A percentile compares a stretch with the other conserved stretches of the same genome.
Conservation (phyloP, 192 early-diverging fungal genomes). For the Rhizophagus sp. region DNA sequence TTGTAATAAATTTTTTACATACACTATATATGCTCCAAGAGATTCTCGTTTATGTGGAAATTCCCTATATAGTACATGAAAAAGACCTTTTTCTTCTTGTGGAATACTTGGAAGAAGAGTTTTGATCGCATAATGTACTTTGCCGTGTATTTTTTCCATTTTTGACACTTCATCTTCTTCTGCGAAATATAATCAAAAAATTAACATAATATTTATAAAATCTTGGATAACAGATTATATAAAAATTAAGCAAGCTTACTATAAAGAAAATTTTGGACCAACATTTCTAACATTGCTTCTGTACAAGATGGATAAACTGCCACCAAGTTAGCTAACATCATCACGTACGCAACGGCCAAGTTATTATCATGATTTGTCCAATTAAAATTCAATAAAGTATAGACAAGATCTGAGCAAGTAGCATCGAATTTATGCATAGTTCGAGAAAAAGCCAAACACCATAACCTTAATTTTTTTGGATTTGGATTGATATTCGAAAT, state of each 20-base stretch:
- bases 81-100: slow-evolving; percentile 31
- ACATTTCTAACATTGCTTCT: background rate
- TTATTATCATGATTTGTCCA: slow-evolving; percentile 15
- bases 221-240: background rate
- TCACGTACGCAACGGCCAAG: slow-evolving; percentile 7
- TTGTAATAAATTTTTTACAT: slow-evolving; percentile 74
- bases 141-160: slow-evolving; percentile 9
- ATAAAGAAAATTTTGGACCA: background rate
- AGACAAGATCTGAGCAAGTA: background rate
- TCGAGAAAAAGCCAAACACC: slow-evolving; percentile 1
- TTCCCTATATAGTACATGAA: slow-evolving; percentile 58
- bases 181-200: background rate
- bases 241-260: background rate
- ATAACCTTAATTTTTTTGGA: background rate
- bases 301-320: background rate
- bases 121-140: slow-evolving; percentile 16
- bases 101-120: background rate
- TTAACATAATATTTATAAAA: background rate
- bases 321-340: background rate
- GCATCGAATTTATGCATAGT: background rate
- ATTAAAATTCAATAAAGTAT: slow-evolving; percentile 3
- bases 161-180: background rate
- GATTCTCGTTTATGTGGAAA: slow-evolving; percentile 76
- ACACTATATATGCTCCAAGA: slow-evolving; percentile 58
- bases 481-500: background rate